phyloP scores from a whole-genome alignment of 345 rosid genomes.

The Noccaea caerulescens region DNA sequence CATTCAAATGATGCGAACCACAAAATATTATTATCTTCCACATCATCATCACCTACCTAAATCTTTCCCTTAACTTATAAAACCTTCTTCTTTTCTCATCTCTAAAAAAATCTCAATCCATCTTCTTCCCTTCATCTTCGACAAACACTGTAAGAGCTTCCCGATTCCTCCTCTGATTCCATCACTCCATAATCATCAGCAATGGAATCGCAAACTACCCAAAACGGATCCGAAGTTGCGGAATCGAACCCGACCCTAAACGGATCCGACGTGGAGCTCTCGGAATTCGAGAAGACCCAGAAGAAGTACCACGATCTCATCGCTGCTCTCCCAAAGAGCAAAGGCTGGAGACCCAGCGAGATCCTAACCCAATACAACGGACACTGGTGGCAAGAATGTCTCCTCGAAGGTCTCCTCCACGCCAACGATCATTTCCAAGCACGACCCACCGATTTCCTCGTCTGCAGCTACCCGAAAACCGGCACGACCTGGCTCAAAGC shows the following conservation, averaged over 20 bases:
- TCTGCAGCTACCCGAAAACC: slow-evolving; percentile 49
- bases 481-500: slow-evolving; percentile 54
- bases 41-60: slow-evolving; percentile 26
- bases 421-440: slow-evolving; percentile 46
- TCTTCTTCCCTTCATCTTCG: slow-evolving; percentile 3
- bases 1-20: background rate
- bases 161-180: background rate
- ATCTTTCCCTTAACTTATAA: background rate
- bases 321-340: slow-evolving; percentile 35
- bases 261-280: slow-evolving; percentile 28
- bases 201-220: slow-evolving; percentile 31
- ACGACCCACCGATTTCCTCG: slow-evolving; percentile 42
- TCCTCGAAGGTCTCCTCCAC: slow-evolving; percentile 45
- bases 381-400: slow-evolving; percentile 48
- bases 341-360: slow-evolving; percentile 49
- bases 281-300: slow-evolving; percentile 43
- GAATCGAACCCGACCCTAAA: slow-evolving; percentile 27
- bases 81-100: slow-evolving; percentile 23
- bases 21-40: background rate
- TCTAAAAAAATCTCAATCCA: slow-evolving; percentile 4
- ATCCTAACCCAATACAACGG: slow-evolving; percentile 32
- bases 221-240: slow-evolving; percentile 25
- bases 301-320: slow-evolving; percentile 41
- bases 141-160: slow-evolving; percentile 10
- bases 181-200: background rate